Base-by-base conservation (phyloP, 2,329 filamentous ascomycete genomes). In the Penicillium sp. region DNA sequence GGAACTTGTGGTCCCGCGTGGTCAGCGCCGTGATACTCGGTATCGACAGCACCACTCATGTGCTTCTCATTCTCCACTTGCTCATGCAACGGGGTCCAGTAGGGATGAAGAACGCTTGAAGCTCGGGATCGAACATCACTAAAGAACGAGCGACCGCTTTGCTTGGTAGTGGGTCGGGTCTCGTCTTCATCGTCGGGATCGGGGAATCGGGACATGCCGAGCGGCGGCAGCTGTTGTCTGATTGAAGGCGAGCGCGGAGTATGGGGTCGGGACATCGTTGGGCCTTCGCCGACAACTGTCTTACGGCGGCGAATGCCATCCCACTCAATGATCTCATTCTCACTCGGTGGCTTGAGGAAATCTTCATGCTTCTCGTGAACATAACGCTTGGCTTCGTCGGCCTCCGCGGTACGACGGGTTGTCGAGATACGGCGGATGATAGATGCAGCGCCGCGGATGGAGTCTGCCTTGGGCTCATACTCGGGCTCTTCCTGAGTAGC, bases 401-500 rank as follows among this genome's bases (percentile, higher is more conserved):
- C 79, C 69, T 97, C 90, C 78, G 88, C 88, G 67, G 87, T 88
- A 55, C 88, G 83, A 54, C 94, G 83, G 0, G 87, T 81, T 9
- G 80, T 80, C 0, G 91, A 97, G 43, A 99, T 80, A 12, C 89
- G 85, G 56, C 94, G 85, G 46, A 99, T 82, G 52, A 99, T 91
- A 40, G 91, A 91, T 6, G 90, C 92, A 13, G 93, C 80, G 54
- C 93, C 94, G 60, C 94, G 90, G 65, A 99, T 95, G 8, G 94
- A 91, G 71, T 99, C 94, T 12, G 94, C 94, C 68, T 96, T 95
- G 46, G 94, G 94, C 65, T 99, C 94, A 12, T 89, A 88, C 72
- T 99, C 94, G n/a, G 92, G 89, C 69, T 97, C 91, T 69, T 96
- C 91, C 67, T 96, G 91, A 65, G 97, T 90, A 40, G 90, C 93